Base-by-base conservation (phyloP, 345 rosid species). In the Litchi chinensis region DNA sequence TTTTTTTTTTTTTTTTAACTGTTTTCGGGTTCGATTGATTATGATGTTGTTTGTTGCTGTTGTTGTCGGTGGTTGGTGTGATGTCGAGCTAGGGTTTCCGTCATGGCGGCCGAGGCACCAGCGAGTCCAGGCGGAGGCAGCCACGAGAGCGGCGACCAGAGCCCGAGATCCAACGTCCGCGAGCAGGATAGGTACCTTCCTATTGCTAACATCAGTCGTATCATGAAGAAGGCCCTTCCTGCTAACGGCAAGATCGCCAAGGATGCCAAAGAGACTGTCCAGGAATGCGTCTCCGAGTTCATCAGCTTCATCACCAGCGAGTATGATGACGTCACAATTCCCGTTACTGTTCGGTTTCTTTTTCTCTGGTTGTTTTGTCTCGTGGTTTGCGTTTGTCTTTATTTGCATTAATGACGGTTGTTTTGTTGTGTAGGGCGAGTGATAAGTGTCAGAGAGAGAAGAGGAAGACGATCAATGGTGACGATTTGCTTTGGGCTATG, bases 241-340 rank as follows among this genome's bases (percentile, higher is more conserved):
- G 85, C 97, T 46, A 93, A 95, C 80, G 99, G 97, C 8, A 95
- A 95, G 86, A 91, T 93, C 44, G 97, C 99, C 48, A 95, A 95
- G 88, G 99, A 93, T 44, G 96, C 97, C n/a, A 95, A 95, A 80
- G 99, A 95, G 86, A 93, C 90, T 80, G 91, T 95, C 16, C 98
- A 95, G 87, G 99, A 95, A 71, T 95, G 99, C 79, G 97, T 95
- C 59, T 93, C 98, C 21, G 97, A 95, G 85, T 95, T 95, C 83
- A 95, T 95, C 83, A 91, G 98, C 87, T 95, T 95, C 88, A 74
- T 95, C 86, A 95, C 99, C 75, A 93, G 97, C 99, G 99, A 95
- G 99, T 95, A 79, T 41, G 93, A 40, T 22, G 8, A 39, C 63
- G 24, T 19, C 12, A 46, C 52, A 11, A 11, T 16, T 32, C 18